A percentile compares a stretch with the other conserved stretches of the same genome.
These are phyloP conservation scores for Hebeloma cylindrosporum DNA, from an alignment of 768 basidiomycete genomes.

Conservation along the genomic window DNA sequence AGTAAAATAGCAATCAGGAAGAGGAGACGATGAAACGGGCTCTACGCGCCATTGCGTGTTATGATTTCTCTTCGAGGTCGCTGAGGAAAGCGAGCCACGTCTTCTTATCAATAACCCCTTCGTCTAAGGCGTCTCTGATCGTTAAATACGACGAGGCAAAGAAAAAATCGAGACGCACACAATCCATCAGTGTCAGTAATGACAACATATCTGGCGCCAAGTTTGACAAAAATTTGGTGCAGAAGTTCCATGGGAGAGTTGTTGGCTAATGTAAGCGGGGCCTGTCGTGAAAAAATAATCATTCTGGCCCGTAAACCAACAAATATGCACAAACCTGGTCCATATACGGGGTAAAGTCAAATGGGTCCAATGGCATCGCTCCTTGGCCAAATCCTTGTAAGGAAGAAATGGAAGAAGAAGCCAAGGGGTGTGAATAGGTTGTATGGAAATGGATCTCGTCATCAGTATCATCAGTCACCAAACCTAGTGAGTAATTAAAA, in stretches of 20 bases:
- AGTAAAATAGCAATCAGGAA: constrained; percentile 1
- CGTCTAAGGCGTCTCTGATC: constrained; percentile 46
- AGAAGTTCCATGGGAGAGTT: constrained; percentile 90
- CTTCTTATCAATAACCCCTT: constrained; percentile 93
- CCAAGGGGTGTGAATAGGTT: constrained; percentile 38
- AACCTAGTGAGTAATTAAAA: constrained; percentile 40
- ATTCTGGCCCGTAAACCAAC: not conserved
- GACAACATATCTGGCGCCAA: constrained; percentile 89
- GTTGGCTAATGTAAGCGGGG: constrained; percentile 81
- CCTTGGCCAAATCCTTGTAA: constrained; percentile 41
- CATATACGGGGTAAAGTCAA: constrained; percentile 88
- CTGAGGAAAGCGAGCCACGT: constrained; percentile 87
- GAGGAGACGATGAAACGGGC: not conserved
- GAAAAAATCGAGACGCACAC: constrained; percentile 48
- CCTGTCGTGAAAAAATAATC: constrained; percentile 41
- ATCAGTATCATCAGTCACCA: constrained; percentile 74
- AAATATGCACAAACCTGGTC: constrained; percentile 65
- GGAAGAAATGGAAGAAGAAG: constrained; percentile 63
- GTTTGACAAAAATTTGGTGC: constrained; percentile 91
- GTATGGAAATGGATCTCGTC: constrained; percentile 66
- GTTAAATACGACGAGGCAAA: not conserved
- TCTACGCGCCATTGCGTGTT: too few species aligned
- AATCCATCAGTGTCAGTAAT: constrained; percentile 80
- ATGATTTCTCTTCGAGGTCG: constrained; percentile 63
- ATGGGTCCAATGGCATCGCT: constrained; percentile 46